Base-by-base conservation (phyloP, 768 basidiomycete species). In the Strobilomyces dryophilus region DNA sequence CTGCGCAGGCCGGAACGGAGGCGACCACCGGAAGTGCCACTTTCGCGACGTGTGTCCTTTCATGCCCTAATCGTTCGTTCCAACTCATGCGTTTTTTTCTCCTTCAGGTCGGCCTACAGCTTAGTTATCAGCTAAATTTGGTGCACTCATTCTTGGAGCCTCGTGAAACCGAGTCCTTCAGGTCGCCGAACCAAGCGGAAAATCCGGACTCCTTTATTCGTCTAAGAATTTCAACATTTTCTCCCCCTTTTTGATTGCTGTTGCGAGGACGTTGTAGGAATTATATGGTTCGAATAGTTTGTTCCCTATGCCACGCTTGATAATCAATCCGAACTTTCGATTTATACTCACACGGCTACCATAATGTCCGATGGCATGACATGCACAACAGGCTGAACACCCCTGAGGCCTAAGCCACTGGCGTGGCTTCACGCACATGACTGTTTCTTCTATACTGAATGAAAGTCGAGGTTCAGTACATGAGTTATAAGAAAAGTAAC, bases 1-100 rank as follows among this genome's bases (percentile, higher is more conserved):
- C 78, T 18, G 76, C 76, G 3, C 83, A 85, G 60, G 83, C 74
- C 9, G 84, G 84, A 11, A 82, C 81, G 0, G 84, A 87, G 63
- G 77, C 81, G n/a, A 84, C 81, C 1, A 75, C 76, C 12, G 83
- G 83, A 18, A 72, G 74, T 35, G 82, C 80, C 7, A 81, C 76
- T 1, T 65, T 85, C 8, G 79, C 75, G 1, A 79, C 79, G 82
- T 83, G 56, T 60, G 79, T 68, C 31, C 17, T 43, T 10, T 10
- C n/a, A 17, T 29, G 8, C 31, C 12, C 24, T 15, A 27, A 46
- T n/a, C 8, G 15, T 44, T 44, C 17, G 35, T 40, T 46, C 14
- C 10, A 18, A 18, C 20, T 47, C 31, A 48, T 42, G 11, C 8
- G 41, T 17, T 34, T 14, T 29, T 15, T 10, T 7, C 44, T 14